These are phyloP conservation scores for Priceomyces melissophilus DNA, from an alignment of 805 yeast species.

Conservation along the genomic window DNA sequence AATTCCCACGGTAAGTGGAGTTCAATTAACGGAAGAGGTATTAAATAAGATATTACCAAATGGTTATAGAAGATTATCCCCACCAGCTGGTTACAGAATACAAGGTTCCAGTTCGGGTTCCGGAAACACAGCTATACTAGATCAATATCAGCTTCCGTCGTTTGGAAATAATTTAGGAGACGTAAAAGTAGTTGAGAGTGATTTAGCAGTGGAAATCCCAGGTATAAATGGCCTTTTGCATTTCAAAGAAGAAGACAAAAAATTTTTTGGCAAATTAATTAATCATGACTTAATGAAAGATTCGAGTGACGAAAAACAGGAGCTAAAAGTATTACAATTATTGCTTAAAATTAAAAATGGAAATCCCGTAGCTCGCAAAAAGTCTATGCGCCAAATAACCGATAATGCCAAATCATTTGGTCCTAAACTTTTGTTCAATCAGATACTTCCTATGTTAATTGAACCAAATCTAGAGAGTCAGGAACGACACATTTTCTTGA, in stretches of 20 bases:
- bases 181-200: constrained; percentile 21
- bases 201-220: constrained; percentile 53
- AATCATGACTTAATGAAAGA: constrained; percentile 26
- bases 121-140: constrained; percentile 24
- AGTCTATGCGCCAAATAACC: constrained; percentile 62
- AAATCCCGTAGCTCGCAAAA: constrained; percentile 60
- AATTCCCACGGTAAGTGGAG: constrained; percentile 27
- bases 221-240: constrained; percentile 63
- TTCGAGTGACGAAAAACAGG: constrained; percentile 53
- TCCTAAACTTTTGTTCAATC: constrained; percentile 62
- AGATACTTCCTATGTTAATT: constrained; percentile 70
- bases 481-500: constrained; percentile 79
- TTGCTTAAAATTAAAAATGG: constrained; percentile 79
- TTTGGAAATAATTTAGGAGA: constrained; percentile 24
- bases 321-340: constrained; percentile 57
- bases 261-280: constrained; percentile 61
- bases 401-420: constrained; percentile 66
- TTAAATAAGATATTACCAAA: constrained; percentile 50
- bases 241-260: constrained; percentile 69
- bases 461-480: constrained; percentile 73
- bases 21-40: constrained; percentile 40
- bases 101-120: constrained; percentile 23
- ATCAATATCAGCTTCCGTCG: constrained; percentile 52
- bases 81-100: constrained; percentile 45
- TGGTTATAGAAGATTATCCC: constrained; percentile 44